These are phyloP conservation scores for Linum usitatissimum DNA, from an alignment of 345 rosid species.

Conservation along the genomic window DNA sequence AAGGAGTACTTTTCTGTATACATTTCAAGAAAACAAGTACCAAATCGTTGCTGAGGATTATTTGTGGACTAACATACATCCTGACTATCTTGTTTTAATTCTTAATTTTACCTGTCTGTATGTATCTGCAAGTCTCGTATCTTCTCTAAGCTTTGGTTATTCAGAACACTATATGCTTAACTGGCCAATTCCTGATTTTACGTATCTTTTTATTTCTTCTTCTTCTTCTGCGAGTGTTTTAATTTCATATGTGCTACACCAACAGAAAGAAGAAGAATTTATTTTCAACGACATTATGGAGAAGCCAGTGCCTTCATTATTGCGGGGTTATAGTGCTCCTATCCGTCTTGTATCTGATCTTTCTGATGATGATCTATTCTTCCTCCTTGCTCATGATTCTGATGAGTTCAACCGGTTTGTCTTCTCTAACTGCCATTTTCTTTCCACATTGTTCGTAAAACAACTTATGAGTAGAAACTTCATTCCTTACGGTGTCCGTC, in stretches of 20 bases:
- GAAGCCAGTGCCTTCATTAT: constrained; percentile 74
- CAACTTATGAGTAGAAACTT: neutral
- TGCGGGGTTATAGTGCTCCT: constrained; percentile 91
- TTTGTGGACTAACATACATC: no score
- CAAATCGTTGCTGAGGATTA: neutral
- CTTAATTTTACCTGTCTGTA: no score
- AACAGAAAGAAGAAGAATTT: constrained; percentile 92
- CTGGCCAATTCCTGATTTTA: neutral
- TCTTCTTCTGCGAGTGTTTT: neutral
- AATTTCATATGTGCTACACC: constrained; percentile 15
- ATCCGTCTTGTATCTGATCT: constrained; percentile 83
- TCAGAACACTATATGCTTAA: neutral
- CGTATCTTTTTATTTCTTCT: neutral
- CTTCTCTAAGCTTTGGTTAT: neutral
- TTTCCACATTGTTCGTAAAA: neutral
- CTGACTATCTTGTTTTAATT: neutral
- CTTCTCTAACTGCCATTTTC: constrained; percentile 5
- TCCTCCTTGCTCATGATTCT: constrained; percentile 91
- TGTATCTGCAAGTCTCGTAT: no score
- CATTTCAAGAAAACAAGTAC: neutral
- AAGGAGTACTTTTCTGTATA: neutral
- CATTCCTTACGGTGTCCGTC: neutral
- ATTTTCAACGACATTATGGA: constrained; percentile 66
- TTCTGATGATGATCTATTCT: constrained; percentile 60
- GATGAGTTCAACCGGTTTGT: constrained; percentile 94